Percentiles rank a stretch among this genome's conserved stretches.
Conservation (phyloP, 2,329 filamentous ascomycete species). For the Xylaria sp. region DNA sequence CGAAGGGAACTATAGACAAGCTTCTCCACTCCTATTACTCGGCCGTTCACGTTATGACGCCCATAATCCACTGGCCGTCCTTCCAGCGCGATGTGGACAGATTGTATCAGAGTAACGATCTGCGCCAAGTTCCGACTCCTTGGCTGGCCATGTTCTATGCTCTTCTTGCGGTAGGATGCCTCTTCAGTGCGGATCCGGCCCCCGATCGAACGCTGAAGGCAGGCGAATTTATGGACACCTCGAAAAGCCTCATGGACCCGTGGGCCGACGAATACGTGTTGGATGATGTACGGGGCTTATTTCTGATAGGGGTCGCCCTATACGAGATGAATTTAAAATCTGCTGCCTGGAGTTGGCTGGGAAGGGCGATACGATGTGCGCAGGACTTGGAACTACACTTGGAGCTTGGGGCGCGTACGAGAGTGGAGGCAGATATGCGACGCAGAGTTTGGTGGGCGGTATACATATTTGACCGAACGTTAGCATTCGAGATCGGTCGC, state of each 20-base stretch:
- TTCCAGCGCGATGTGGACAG: constrained; percentile 81
- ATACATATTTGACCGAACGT: constrained; percentile 85
- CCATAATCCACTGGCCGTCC: constrained; percentile 87
- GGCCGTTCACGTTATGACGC: constrained; percentile 82
- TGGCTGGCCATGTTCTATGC: constrained; percentile 86
- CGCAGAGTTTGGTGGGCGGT: constrained; percentile 93
- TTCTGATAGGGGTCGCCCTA: constrained; percentile 82
- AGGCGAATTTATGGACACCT: constrained; percentile 75
- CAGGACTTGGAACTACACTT: constrained; percentile 86
- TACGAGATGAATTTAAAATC: constrained; percentile 89
- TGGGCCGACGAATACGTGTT: constrained; percentile 83
- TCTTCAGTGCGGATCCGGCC: constrained; percentile 73
- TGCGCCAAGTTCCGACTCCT: constrained; percentile 70
- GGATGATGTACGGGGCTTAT: constrained; percentile 77
- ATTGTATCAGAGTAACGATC: constrained; percentile 74
- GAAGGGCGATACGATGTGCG: constrained; percentile 79
- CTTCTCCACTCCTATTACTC: constrained; percentile 80
- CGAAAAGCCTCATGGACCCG: constrained; percentile 77
- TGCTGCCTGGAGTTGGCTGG: constrained; percentile 87
- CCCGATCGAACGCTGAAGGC: constrained; percentile 64
- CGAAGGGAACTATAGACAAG: constrained; percentile 75
- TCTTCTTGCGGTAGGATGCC: constrained; percentile 82
- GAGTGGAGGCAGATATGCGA: constrained; percentile 86
- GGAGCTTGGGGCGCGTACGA: constrained; percentile 77
- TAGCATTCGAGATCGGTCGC: constrained; percentile 82